These are phyloP conservation scores for Acacia confusa DNA, from an alignment of 306 rosid genomes.

Conservation along the genomic window DNA sequence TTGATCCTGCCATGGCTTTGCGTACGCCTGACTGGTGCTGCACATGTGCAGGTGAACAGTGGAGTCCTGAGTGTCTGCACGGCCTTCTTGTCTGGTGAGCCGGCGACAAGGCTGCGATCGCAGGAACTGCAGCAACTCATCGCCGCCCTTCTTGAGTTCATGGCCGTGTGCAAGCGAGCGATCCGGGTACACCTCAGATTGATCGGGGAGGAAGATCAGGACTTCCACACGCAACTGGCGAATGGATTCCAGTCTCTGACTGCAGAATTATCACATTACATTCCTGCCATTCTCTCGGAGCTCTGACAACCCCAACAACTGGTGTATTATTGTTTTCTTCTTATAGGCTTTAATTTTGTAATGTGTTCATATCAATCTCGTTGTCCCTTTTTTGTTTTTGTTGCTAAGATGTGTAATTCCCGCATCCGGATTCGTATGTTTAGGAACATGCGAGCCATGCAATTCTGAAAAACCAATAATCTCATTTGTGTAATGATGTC, in stretches of 20 bases:
- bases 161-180: conserved; percentile 99
- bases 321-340: conserved; percentile 27
- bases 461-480: conserved; percentile 28
- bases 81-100: conserved; percentile 96
- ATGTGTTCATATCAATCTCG: conserved; percentile 41
- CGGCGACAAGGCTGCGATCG: conserved; percentile 90
- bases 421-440: conserved; percentile 35
- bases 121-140: conserved; percentile 98
- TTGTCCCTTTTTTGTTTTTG: not conserved
- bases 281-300: conserved; percentile 96
- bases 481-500: conserved; percentile 37
- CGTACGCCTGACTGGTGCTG: conserved; percentile 5
- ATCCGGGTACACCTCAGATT: conserved; percentile 90
- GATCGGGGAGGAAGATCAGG: conserved; percentile 98
- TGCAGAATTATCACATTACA: conserved; percentile 92
- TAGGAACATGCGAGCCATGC: conserved; percentile 30
- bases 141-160: conserved; percentile 96
- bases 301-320: conserved; percentile 41
- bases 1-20: conserved; percentile 7
- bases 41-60: conserved; percentile 78
- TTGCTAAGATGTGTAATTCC: conserved; percentile 32
- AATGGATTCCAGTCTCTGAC: conserved; percentile 96
- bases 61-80: conserved; percentile 98
- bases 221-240: conserved; percentile 96
- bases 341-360: conserved; percentile 16